Evolutionary conservation across 306 rosid species (phyloP), one percentile per base, ranked within the genome.

Genomic region (Parietaria judaica): DNA sequence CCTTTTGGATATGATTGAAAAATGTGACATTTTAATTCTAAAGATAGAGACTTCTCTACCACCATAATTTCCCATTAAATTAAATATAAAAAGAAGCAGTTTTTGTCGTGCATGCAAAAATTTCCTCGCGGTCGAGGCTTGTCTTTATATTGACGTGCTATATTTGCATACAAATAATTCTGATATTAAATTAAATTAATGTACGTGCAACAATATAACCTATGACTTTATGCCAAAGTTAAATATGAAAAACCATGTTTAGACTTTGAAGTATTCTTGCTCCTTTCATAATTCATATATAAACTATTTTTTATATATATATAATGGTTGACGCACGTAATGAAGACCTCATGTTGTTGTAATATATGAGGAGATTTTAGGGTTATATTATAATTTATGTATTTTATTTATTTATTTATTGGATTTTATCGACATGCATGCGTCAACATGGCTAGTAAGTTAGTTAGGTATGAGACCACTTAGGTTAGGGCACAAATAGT

Each of bases 331-430:
- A 37, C 53, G n/a, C n/a, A n/a, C n/a, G 39, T 72, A 54, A 60
- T 54, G 57, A 66, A 3, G 1, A 10, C 67, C n/a, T 60, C 64
- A 60, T 13, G 63, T 16, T 3, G 31, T 9, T 37, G 67, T 38
- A 60, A 66, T 52, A 35, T 43, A 45, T 54, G 1, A 2, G 1
- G 6, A 35, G 7, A 14, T 51, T 13, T 51, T 36, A n/a, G 1
- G 37, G 1, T 50, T 50, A 23, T 23, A 23, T 23, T 23, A 23
- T 23, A 23, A 23, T 23, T 23, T 23, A 23, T 23, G 31, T 36
- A 6, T 6, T 13, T 49, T 49, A 1, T 59, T 38, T 14, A 7
- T 15, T 59, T 59, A 14, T 43, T 10, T 0, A 58, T 58, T 59
- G 51, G n/a, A 10, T 16, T 8, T 59, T 16, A 51, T 58, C 63